A percentile compares a stretch with the other conserved stretches of the same genome.
phyloP scores from a whole-genome alignment of 2,329 filamentous ascomycete species.

The Alternaria panax region DNA sequence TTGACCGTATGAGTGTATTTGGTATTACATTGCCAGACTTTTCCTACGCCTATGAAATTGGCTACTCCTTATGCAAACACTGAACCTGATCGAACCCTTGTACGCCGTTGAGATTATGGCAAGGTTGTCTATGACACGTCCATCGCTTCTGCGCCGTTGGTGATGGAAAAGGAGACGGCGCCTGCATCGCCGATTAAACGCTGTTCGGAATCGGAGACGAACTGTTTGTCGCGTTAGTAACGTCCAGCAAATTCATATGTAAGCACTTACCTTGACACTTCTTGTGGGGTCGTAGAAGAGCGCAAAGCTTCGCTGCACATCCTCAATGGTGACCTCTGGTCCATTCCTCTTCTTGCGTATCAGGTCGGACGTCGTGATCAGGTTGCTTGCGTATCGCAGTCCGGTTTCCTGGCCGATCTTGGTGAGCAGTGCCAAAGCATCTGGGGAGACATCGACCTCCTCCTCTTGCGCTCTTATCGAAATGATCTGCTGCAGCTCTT shows the following conservation, averaged over 20 bases:
- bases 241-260: background rate
- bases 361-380: slow-evolving; percentile 93
- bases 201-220: slow-evolving; percentile 89
- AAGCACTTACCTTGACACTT: slow-evolving; percentile 70
- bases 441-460: slow-evolving; percentile 88
- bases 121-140: slow-evolving; percentile 63
- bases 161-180: slow-evolving; percentile 70
- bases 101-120: slow-evolving; percentile 25
- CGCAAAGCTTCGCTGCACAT: slow-evolving; percentile 91
- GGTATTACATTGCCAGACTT: slow-evolving; percentile 10
- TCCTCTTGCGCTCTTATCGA: slow-evolving; percentile 94
- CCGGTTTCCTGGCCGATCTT: slow-evolving; percentile 95
- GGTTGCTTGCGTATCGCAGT: slow-evolving; percentile 93
- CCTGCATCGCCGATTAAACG: slow-evolving; percentile 90
- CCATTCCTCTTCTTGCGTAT: slow-evolving; percentile 84
- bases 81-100: slow-evolving; percentile 26
- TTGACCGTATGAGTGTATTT: background rate
- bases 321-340: slow-evolving; percentile 82
- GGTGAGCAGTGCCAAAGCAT: slow-evolving; percentile 89
- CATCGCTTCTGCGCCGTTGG: slow-evolving; percentile 70
- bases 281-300: slow-evolving; percentile 90
- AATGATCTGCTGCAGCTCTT: slow-evolving; percentile 92
- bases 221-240: slow-evolving; percentile 53
- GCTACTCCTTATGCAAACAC: slow-evolving; percentile 26
- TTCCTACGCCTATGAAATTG: slow-evolving; percentile 6